Evolutionary conservation across 352 stramenopile species (phyloP).

Genomic region (Pythium brachiatum): DNA sequence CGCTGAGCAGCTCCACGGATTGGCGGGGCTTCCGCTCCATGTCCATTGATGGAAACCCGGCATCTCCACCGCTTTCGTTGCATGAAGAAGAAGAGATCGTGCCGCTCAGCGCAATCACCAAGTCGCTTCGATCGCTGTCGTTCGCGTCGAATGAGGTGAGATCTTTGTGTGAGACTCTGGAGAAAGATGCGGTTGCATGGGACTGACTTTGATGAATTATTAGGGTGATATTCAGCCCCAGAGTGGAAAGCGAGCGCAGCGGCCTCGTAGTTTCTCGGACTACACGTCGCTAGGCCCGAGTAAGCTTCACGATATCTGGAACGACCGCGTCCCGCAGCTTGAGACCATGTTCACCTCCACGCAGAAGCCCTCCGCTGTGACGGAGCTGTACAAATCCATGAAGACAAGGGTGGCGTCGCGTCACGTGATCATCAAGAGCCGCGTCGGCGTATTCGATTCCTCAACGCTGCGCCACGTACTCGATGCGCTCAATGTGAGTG

Average conservation of each 20-base stretch:
- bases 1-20: conserved; percentile 13
- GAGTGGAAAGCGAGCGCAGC: conserved; percentile 17
- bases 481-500: conserved; percentile 55
- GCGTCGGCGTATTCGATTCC: conserved; percentile 30
- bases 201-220: background rate
- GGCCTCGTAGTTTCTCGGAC: conserved; percentile 67
- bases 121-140: conserved; percentile 49
- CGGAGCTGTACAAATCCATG: conserved; percentile 56
- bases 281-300: conserved; percentile 44
- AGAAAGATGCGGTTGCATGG: too few species aligned
- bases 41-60: conserved; percentile 33
- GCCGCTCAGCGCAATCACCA: conserved; percentile 32
- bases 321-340: conserved; percentile 16
- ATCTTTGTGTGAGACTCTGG: background rate
- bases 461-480: conserved; percentile 41
- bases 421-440: conserved; percentile 63
- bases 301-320: conserved; percentile 28
- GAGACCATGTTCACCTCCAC: background rate
- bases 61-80: conserved; percentile 19
- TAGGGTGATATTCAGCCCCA: conserved; percentile 9
- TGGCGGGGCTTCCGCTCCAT: conserved; percentile 39
- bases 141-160: conserved; percentile 25
- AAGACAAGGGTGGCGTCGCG: conserved; percentile 57
- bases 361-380: background rate
- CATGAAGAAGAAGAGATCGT: conserved; percentile 31